Evolutionary conservation across 306 rosid genomes (phyloP), one percentile per base, ranked within the genome.

Genomic region (Hippophae rhamnoides): DNA sequence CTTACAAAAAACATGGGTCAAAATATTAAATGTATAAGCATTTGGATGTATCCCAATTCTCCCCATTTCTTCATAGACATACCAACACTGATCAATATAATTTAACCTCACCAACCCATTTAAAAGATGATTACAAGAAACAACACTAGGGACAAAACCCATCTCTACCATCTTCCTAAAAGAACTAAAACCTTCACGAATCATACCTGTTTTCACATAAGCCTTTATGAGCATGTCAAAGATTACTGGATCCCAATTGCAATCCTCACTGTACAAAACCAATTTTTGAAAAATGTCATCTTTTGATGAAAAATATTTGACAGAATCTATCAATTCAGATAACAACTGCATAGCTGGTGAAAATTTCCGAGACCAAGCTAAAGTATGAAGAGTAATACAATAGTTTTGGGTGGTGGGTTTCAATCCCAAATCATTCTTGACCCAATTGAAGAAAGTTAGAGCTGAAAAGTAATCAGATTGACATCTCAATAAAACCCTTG

Each of bases 171-270:
- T 74, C 65, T 82, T 83, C 75, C 78, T 72, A 60, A 90, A 87
- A 69, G 87, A 59, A 64, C 31, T 23, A 23, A 82, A 79, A 60
- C 87, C 84, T 73, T 81, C 86, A 44, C 72, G 77, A 67, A 85
- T 62, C 95, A 76, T 81, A 56, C 80, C 85, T 26, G 14, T 54
- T 64, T 87, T 90, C 61, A 81, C 79, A 74, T 87, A 87, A 57
- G 92, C 96, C 92, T 87, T 90, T 12, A 83, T 65, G 46, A 90
- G 87, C 90, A 90, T 75, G 57, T 83, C 96, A 57, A 85, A 83
- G 5, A 84, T 41, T 23, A 74, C 78, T 1, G 94, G 94, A 31
- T 81, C 68, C 95, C 97, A 90, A 76, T 90, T 87, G 78, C 96
- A 90, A 64, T 81, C 79, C 62, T 81, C 80, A 44, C 81, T 64